Percentiles rank a stretch among this genome's conserved stretches.
These are phyloP conservation scores for Glaciozyma antarctica DNA, from an alignment of 768 basidiomycete species.

Conservation along the genomic window DNA sequence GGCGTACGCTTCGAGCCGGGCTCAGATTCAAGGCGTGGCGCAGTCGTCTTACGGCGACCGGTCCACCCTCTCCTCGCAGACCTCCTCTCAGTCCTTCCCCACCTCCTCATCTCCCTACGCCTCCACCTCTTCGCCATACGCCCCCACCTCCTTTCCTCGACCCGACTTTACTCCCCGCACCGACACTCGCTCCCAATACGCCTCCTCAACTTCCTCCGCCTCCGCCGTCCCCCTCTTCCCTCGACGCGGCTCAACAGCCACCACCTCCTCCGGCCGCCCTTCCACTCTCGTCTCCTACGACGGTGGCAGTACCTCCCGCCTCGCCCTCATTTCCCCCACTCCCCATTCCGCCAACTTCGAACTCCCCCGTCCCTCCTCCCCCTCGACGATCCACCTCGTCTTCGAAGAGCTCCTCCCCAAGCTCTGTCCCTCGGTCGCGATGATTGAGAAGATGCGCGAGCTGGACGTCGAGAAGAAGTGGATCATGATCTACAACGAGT, in stretches of 20 bases:
- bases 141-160: neutral
- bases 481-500: constrained; percentile 75
- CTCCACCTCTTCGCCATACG: neutral
- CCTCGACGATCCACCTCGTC: constrained; percentile 66
- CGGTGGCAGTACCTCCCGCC: neutral
- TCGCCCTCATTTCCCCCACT: constrained; percentile 5
- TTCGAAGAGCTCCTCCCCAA: constrained; percentile 69
- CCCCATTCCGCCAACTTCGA: constrained; percentile 46
- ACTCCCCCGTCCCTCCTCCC: constrained; percentile 65
- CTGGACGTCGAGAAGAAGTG: constrained; percentile 78
- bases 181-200: constrained; percentile 8
- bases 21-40: neutral
- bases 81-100: neutral
- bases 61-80: constrained; percentile 11
- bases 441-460: constrained; percentile 45
- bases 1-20: neutral
- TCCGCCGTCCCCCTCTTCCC: neutral
- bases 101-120: constrained; percentile 2
- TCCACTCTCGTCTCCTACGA: neutral
- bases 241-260: constrained; percentile 22
- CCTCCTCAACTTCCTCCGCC: constrained; percentile 17
- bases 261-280: constrained; percentile 35
- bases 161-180: neutral
- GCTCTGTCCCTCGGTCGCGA: constrained; percentile 17
- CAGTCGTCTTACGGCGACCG: constrained; percentile 6